Evolutionary conservation across 805 yeast genomes (phyloP).

Genomic region (Metschnikowia lachancei): DNA sequence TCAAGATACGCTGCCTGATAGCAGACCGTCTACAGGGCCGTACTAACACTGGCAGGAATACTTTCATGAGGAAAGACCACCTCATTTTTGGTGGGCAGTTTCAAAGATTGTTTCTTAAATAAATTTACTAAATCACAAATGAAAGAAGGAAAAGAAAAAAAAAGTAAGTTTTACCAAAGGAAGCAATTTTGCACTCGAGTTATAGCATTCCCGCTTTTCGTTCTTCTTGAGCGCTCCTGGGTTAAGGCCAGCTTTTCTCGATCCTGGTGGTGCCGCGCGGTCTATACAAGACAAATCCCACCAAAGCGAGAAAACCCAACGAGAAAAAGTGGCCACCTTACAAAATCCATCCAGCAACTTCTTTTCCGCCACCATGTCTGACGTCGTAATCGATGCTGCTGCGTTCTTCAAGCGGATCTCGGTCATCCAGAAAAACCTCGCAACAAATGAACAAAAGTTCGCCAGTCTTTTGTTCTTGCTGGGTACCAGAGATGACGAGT

Average conservation of each 20-base stretch:
- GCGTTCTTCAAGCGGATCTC: conserved; percentile 54
- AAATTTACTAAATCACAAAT: too few relatives aligned
- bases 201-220: background rate
- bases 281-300: conserved; percentile 8
- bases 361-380: conserved; percentile 47
- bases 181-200: too few relatives aligned
- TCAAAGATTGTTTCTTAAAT: too few relatives aligned
- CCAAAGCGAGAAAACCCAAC: conserved; percentile 7
- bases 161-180: too few relatives aligned
- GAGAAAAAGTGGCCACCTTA: conserved; percentile 1
- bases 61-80: too few relatives aligned
- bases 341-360: background rate
- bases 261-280: conserved; percentile 8
- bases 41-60: too few relatives aligned
- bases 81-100: too few relatives aligned
- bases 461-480: conserved; percentile 54
- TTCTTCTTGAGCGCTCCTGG: background rate
- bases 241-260: background rate
- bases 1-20: too few relatives aligned
- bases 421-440: conserved; percentile 36
- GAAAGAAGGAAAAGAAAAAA: too few relatives aligned
- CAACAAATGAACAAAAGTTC: conserved; percentile 20
- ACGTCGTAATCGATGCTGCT: conserved; percentile 52
- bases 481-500: conserved; percentile 84
- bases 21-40: too few relatives aligned